A percentile compares a stretch with the other conserved stretches of the same genome.
phyloP scores from a whole-genome alignment of 495 filamentous ascomycete species.

The Copromyces sp. region DNA sequence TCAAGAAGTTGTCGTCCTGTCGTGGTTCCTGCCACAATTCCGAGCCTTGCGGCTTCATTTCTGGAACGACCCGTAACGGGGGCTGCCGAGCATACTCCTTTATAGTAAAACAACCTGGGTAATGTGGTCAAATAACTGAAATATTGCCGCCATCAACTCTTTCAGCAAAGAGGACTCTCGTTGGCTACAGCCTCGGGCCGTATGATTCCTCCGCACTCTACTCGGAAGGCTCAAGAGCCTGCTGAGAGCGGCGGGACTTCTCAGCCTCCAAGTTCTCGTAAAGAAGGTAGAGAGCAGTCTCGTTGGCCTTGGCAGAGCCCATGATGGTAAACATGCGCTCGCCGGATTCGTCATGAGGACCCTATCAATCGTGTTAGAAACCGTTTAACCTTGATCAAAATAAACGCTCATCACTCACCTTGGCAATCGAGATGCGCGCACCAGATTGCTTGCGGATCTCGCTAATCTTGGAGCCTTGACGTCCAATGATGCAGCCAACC shows the following conservation, averaged over 20 bases:
- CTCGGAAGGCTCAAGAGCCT: conserved; percentile 44
- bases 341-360: conserved; percentile 91
- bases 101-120: not conserved
- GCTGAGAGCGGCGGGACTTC: conserved; percentile 87
- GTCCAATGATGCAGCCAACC: conserved; percentile 98
- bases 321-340: conserved; percentile 99
- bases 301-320: conserved; percentile 81
- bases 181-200: conserved; percentile 19
- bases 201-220: conserved; percentile 39
- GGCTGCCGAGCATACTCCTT: conserved; percentile 24
- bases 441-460: conserved; percentile 95
- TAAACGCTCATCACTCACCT: conserved; percentile 33
- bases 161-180: conserved; percentile 10
- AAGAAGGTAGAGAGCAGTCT: conserved; percentile 88
- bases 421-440: conserved; percentile 95
- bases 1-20: conserved; percentile 34
- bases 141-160: not conserved
- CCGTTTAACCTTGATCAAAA: not conserved
- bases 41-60: conserved; percentile 53
- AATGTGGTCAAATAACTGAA: not conserved
- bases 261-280: conserved; percentile 99
- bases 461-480: conserved; percentile 88
- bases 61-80: conserved; percentile 34
- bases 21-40: conserved; percentile 35
- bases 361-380: conserved; percentile 24